These are phyloP conservation scores for Penicillium desertorum DNA, from an alignment of 495 filamentous ascomycete genomes.

Conservation along the genomic window DNA sequence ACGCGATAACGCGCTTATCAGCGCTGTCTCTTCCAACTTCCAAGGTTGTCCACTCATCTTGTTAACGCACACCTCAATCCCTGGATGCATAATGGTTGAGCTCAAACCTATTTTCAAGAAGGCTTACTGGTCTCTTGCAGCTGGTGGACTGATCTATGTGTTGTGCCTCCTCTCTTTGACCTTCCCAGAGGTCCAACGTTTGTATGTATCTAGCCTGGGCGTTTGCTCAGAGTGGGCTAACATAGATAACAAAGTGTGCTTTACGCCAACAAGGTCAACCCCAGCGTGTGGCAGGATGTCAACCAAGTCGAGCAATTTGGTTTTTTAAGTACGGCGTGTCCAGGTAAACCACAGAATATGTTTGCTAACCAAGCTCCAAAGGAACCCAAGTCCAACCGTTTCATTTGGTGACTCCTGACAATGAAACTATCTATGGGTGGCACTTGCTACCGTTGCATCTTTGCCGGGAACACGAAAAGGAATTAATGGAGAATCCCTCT, in stretches of 20 bases:
- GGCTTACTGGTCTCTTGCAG: conserved; percentile 56
- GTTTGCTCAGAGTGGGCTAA: conserved; percentile 9
- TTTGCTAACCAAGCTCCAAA: conserved; percentile 23
- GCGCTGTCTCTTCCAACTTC: background rate
- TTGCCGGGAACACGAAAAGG: conserved; percentile 49
- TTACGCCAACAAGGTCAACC: conserved; percentile 74
- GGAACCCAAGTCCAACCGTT: conserved; percentile 63
- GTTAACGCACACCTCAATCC: conserved; percentile 11
- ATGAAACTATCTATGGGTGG: conserved; percentile 60
- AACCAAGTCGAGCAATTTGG: conserved; percentile 76
- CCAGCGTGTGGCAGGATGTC: conserved; percentile 64
- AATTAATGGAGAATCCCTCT: conserved; percentile 45
- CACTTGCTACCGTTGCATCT: conserved; percentile 58
- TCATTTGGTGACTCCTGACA: conserved; percentile 54
- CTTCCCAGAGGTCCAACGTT: conserved; percentile 50
- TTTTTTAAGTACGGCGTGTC: conserved; percentile 65
- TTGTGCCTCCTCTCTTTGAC: conserved; percentile 47
- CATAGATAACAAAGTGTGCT: conserved; percentile 54
- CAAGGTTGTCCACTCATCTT: conserved; percentile 11
- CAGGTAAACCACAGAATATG: too few relatives aligned
- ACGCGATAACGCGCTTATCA: conserved; percentile 29
- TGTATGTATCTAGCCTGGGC: conserved; percentile 35
- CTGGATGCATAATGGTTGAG: conserved; percentile 29
- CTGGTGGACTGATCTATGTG: conserved; percentile 53
- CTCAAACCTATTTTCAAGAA: conserved; percentile 53